Base-by-base conservation (phyloP, 75 land plant species). In the Picea sitchensis region DNA sequence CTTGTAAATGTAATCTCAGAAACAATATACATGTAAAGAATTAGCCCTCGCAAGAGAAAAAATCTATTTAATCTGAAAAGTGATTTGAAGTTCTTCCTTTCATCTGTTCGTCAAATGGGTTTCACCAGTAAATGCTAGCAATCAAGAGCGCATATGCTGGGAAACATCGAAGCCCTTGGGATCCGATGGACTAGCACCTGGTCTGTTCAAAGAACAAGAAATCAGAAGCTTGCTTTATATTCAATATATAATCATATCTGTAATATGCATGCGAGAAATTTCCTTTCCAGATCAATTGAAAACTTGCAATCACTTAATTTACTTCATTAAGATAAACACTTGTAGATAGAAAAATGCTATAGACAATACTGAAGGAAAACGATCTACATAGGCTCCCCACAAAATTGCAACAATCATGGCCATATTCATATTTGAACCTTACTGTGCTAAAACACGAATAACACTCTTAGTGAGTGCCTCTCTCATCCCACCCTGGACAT, bases 181-280 rank as follows among this genome's bases (percentile, higher is more conserved):
- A 84, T 91, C 98, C 58, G 96, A 93, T 59, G 96, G 94, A 75
- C 94, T 84, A 61, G 98, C 90, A 5, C 96, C 96, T 30, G 92
- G 96, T 84, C 97, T 94, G 94, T 61, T 58, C 65, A 80, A 41
- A 11, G 44, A 34, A 58, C 44, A 23, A 18, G 2, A 34, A 61
- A 75, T 20, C 21, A 71, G 12, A 77, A 81, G 51, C 20, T 32
- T 77, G 75, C 75, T 20, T 36, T 77, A 9, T 14, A 58, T 60
- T 23, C 20, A 68, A 68, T 41, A 41, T 41, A 41, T 15, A 61
- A 61, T 47, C n/a, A n/a, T n/a, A 54, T 63, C 77, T 73, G 54
- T 57, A 79, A 31, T 72, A 47, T 61, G 5, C 62, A 17, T 5
- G n/a, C n/a, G 3, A 51, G 12, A 81, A 56, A 51, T 57, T 63